Base-by-base conservation (phyloP, 148 eudicot genomes). In the Persicaria maculosa region DNA sequence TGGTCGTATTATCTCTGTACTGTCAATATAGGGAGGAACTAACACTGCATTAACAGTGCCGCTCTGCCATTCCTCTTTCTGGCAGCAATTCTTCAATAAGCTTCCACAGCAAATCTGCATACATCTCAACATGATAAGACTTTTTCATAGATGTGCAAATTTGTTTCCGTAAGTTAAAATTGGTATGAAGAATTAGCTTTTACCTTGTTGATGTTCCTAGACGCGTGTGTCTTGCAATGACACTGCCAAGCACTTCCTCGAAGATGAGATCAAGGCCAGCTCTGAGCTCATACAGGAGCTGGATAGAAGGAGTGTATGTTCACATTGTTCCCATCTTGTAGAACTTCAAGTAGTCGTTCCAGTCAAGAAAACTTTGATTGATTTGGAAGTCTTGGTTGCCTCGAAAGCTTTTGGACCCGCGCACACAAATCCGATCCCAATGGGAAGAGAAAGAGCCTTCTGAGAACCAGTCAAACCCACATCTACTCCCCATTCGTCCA, bases 401-500 rank as follows among this genome's bases (percentile, higher is more conserved):
- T 90, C 91, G 55, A 95, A 73, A 47, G 99, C 99, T 78, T 89
- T 95, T 61, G 96, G 96, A 76, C 99, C 86, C 9, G 97, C 99
- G 62, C 99, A 92, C 54, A 95, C 84, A 72, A 95, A 84, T 40
- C 99, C 99, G 77, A 95, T 69, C 14, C 99, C 99, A 44, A 97
- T 95, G 31, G 99, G 99, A 78, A 95, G 88, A 54, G 99, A 95
- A 43, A 95, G 94, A 45, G 99, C 99, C 80, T 95, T 95, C 77
- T 95, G 99, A 19, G 99, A 95, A n/a, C 99, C 99, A 8, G 99
- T 95, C 75, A 95, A 78, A 9, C 97, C 99, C 76, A 95, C 99
- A 81, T 95, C 99, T n/a, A 95, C 79, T 14, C 93, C 92, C 99
- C 99, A 95, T 76, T 95, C 99, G 69, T 95, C 99, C 99, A 92